Evolutionary conservation across 805 yeast species (phyloP).

Genomic region (Hanseniaspora meyeri): DNA sequence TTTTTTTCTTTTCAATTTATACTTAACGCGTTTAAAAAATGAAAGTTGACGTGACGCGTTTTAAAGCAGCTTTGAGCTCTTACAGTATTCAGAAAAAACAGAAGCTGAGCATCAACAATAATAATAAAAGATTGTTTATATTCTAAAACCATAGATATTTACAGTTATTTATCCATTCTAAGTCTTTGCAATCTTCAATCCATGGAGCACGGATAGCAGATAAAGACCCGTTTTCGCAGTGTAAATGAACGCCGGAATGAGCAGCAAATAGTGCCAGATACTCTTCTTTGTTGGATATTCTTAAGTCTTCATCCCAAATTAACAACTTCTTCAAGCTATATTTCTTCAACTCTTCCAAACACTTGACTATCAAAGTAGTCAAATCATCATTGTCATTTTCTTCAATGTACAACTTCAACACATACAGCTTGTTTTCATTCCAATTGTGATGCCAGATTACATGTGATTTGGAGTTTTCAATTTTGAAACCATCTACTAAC

Average conservation of each 20-base stretch:
- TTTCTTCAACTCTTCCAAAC: constrained; percentile 27
- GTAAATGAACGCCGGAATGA: constrained; percentile 19
- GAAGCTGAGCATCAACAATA: too few species aligned
- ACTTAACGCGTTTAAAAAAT: neutral
- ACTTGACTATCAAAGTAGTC: constrained; percentile 24
- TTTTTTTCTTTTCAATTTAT: neutral
- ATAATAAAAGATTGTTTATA: too few species aligned
- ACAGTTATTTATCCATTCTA: constrained; percentile 34
- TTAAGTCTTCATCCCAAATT: constrained; percentile 34
- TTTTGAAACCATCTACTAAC: constrained; percentile 26
- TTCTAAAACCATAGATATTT: constrained; percentile 41
- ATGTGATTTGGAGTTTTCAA: constrained; percentile 25
- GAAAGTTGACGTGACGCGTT: neutral
- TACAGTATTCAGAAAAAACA: too few species aligned
- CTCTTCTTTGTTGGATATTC: constrained; percentile 20
- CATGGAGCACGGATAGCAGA: constrained; percentile 32
- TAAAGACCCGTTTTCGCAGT: constrained; percentile 25
- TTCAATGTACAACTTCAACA: constrained; percentile 22
- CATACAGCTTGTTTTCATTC: constrained; percentile 24
- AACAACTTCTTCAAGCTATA: constrained; percentile 23
- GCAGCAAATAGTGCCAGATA: constrained; percentile 18
- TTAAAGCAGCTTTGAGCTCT: too few species aligned
- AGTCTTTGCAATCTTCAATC: constrained; percentile 19
- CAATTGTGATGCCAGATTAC: constrained; percentile 37
- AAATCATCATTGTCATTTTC: constrained; percentile 20